Percentiles rank a stretch among this genome's conserved stretches.
Evolutionary conservation across 2,329 filamentous ascomycete species (phyloP).

Genomic region (Calcarisporium arbuscula): DNA sequence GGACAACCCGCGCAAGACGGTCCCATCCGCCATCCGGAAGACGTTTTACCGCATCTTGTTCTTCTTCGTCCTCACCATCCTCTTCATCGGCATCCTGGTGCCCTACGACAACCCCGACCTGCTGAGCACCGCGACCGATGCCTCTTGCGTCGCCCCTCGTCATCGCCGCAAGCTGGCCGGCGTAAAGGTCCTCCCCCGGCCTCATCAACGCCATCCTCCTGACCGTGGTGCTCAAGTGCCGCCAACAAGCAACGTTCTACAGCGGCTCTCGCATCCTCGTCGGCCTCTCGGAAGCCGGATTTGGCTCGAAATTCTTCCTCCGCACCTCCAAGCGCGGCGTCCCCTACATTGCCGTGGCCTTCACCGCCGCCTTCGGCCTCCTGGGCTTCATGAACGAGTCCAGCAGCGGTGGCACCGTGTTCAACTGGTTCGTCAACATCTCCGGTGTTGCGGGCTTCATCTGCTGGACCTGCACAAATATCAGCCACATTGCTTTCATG

Average conservation of each 20-base stretch:
- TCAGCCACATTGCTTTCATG: constrained; percentile 58
- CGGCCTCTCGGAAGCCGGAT: too few species aligned
- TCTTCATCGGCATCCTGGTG: background rate
- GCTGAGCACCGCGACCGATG: too few species aligned
- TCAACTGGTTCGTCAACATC: constrained; percentile 66
- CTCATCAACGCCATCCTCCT: too few species aligned
- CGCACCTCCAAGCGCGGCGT: too few species aligned
- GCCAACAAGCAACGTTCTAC: too few species aligned
- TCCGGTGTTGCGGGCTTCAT: constrained; percentile 61
- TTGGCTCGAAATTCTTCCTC: too few species aligned
- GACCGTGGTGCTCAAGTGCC: too few species aligned
- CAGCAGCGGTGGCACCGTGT: constrained; percentile 49
- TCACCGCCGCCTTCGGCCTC: constrained; percentile 47
- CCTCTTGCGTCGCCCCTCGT: too few species aligned
- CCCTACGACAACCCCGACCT: background rate
- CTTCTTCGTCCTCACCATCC: background rate
- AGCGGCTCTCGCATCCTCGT: too few species aligned
- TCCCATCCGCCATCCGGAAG: background rate
- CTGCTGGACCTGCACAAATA: constrained; percentile 60
- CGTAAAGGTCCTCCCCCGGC: too few species aligned
- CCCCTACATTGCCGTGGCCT: too few species aligned
- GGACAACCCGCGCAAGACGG: background rate
- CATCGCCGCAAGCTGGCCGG: too few species aligned
- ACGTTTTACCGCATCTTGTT: background rate
- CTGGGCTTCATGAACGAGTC: constrained; percentile 62